Evolutionary conservation across 306 rosid genomes (phyloP), one percentile per base, ranked within the genome.

Genomic region (Styphnolobium japonicum): DNA sequence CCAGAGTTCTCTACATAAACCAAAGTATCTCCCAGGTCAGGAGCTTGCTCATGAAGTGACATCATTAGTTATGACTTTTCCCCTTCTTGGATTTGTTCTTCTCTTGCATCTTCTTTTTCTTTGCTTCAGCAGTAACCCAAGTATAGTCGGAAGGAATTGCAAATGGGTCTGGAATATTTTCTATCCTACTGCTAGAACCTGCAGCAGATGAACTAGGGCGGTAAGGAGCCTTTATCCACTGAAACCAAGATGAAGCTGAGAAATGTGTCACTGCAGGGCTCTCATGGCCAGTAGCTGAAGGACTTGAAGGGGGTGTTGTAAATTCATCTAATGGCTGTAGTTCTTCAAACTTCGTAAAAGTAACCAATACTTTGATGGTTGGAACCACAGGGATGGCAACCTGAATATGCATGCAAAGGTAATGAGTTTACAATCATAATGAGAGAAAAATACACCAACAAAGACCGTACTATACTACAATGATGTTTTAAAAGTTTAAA

Each of bases 341-440:
- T 73, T 93, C 99, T 91, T 96, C 99, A 12, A 91, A 92, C 84
- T 93, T 96, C 0, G 99, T 91, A 76, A 96, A 96, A 46, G 96
- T 93, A 57, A 96, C 98, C 39, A 96, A 77, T 42, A 96, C 99
- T 75, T 89, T 88, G 72, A 96, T 93, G 16, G 98, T 96, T n/a
- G 98, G 98, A 85, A 96, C 91, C 80, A 96, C 97, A 4, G 98
- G 99, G 73, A 96, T 93, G 33, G 99, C 99, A 70, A 96, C 99
- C 99, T 96, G 84, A 49, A 82, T 14, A 52, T 34, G 60, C 77
- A 52, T 34, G 60, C 77, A 82, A 25, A 39, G 53, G 11, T 9
- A 39, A 81, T 77, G 23, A 67, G 7, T 61, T 78, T 61, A 72
- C 43, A 56, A 49, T 31, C 29, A 40, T 14, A 10, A 4, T 5